phyloP scores from a whole-genome alignment of 2,329 filamentous ascomycete species.

The Fusarium nelsonii region DNA sequence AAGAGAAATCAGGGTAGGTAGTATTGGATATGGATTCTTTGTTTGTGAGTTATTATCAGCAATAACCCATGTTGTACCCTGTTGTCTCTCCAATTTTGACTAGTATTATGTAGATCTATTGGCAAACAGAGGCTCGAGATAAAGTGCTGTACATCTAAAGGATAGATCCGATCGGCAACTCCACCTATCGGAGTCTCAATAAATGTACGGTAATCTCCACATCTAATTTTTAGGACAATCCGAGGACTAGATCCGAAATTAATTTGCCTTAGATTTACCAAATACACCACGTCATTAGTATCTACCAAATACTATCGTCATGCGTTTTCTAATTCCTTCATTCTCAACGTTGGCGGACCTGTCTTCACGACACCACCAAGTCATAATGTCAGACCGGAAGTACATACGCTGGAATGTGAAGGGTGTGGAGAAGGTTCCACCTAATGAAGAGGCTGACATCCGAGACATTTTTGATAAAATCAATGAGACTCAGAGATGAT shows the following conservation, averaged over 20 bases:
- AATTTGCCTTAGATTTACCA: not conserved
- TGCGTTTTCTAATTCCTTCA: not conserved
- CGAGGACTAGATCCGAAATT: not conserved
- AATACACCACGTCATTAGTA: not conserved
- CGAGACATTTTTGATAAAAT: not conserved
- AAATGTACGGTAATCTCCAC: not conserved
- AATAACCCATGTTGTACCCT: too few species aligned
- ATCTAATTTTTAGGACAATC: not conserved
- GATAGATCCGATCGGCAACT: slow-evolving; percentile 3
- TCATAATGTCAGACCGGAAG: not conserved
- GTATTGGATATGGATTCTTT: not conserved
- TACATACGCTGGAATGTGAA: slow-evolving; percentile 5
- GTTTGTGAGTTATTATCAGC: too few species aligned
- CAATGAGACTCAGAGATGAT: slow-evolving; percentile 7
- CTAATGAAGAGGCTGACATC: not conserved
- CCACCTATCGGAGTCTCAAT: not conserved
- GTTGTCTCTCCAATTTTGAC: too few species aligned
- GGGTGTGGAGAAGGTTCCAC: not conserved
- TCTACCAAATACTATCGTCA: not conserved
- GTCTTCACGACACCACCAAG: not conserved
- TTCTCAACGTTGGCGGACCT: not conserved
- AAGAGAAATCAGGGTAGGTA: not conserved
- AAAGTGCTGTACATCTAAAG: not conserved
- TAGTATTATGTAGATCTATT: too few species aligned
- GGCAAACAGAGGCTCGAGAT: not conserved